These are phyloP conservation scores for Trichoderma gamsii DNA, from an alignment of 495 filamentous ascomycete species.

Conservation along the genomic window DNA sequence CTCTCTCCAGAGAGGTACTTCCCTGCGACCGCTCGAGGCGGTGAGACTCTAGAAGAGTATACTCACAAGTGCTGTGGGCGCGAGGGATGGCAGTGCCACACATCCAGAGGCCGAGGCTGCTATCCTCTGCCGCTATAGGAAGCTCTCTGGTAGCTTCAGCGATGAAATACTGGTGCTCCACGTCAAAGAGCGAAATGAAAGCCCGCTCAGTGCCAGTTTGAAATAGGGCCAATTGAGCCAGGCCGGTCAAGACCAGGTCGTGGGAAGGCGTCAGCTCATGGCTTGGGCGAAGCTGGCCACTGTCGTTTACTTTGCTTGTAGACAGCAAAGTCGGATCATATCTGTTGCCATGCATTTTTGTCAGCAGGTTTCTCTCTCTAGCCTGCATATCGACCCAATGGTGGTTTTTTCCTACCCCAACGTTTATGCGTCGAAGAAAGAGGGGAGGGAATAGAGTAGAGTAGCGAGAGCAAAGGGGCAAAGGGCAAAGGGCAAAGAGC, in stretches of 20 bases:
- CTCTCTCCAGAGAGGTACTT: conserved; percentile 15
- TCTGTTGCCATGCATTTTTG: conserved; percentile 6
- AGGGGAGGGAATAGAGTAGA: neutral
- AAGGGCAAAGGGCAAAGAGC: neutral
- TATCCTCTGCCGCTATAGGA: conserved; percentile 34
- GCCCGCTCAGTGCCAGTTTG: conserved; percentile 47
- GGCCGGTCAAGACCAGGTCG: conserved; percentile 57
- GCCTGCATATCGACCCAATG: neutral
- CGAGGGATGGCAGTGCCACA: conserved; percentile 41
- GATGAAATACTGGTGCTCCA: conserved; percentile 52
- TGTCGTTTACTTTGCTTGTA: conserved; percentile 22
- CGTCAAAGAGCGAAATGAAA: conserved; percentile 57
- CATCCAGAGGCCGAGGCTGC: conserved; percentile 32
- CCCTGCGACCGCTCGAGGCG: neutral
- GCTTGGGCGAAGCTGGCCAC: conserved; percentile 23
- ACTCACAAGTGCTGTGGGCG: conserved; percentile 42
- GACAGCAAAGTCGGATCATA: conserved; percentile 17
- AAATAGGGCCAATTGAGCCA: conserved; percentile 56
- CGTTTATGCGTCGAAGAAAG: neutral
- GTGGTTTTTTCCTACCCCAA: neutral
- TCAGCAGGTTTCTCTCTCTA: neutral
- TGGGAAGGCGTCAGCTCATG: conserved; percentile 28
- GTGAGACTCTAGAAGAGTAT: conserved; percentile 27
- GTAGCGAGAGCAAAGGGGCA: too few species aligned
- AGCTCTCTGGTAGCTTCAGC: conserved; percentile 56